Evolutionary conservation across 23 red algal genomes (phyloP).

Genomic region (Cyanidioschyzon merolae): DNA sequence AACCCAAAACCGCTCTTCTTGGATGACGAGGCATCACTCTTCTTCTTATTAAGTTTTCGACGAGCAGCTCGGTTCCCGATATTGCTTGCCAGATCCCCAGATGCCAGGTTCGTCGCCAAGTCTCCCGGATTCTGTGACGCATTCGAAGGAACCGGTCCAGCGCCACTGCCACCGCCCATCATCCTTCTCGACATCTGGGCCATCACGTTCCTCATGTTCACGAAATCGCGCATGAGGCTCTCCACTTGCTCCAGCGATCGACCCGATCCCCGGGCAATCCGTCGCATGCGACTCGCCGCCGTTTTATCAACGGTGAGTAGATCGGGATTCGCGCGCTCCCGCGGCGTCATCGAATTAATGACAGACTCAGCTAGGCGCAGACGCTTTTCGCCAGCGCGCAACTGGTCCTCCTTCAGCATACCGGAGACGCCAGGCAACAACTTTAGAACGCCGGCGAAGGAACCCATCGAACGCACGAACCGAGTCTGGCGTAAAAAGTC

Average conservation of each 20-base stretch:
- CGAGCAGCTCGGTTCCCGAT: neutral
- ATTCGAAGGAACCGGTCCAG: neutral
- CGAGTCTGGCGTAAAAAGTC: constrained; percentile 93
- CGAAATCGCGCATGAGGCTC: constrained; percentile 55
- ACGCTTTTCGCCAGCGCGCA: constrained; percentile 47
- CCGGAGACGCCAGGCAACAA: constrained; percentile 75
- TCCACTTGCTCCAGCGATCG: constrained; percentile 47
- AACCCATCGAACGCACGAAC: constrained; percentile 74
- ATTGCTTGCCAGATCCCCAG: too few species aligned
- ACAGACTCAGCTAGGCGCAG: constrained; percentile 70
- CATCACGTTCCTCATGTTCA: constrained; percentile 77
- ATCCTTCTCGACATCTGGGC: constrained; percentile 67
- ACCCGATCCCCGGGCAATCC: constrained; percentile 69
- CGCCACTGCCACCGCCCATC: constrained; percentile 12
- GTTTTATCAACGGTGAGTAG: constrained; percentile 42
- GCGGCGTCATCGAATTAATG: constrained; percentile 88
- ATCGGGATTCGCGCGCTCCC: constrained; percentile 76
- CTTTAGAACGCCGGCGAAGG: constrained; percentile 72
- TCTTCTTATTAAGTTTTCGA: neutral
- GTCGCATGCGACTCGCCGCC: constrained; percentile 37
- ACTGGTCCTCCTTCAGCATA: constrained; percentile 39
- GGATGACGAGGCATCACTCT: neutral
- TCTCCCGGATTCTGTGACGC: neutral
- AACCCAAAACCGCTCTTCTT: neutral
- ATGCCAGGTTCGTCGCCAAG: neutral